Base-by-base conservation (phyloP, 2,329 filamentous ascomycete genomes). In the Ophioceras dolichostomum region DNA sequence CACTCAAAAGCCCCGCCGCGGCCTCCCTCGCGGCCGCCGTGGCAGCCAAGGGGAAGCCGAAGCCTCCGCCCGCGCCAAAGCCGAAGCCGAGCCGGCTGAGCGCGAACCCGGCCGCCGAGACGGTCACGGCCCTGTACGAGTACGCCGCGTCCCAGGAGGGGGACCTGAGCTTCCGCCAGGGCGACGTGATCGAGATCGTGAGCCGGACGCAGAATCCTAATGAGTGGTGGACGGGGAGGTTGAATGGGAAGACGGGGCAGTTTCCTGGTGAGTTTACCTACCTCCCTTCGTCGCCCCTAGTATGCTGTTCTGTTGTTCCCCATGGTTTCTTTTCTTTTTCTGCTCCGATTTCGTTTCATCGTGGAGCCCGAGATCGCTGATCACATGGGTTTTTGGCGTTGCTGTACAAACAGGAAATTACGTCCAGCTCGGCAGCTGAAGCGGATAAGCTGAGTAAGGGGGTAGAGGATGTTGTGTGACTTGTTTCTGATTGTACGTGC, bases 61-160 rank as follows among this genome's bases (percentile, higher is more conserved):
- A 82, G 40, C 36, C 36, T 7, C 74, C 74, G 41, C 77, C 77
- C 38, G 83, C 86, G 31, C 73, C 73, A 6, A 76, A 76, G 46
- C 84, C 88, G 1, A 91, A 94, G 65, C 87, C 88, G 3, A 79
- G 72, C 32, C 69, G 77, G 38, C 65, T 96, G 33, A 79, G 70
- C 46, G 77, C 69, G 3, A 68, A 64, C 13, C 76, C 81, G 0
- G 62, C 67, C 0, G 71, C 73, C 0, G 88, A 95, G 58, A 88
- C 74, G 1, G 87, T 83, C 24, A 95, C 87, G 3, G 91, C 91
- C 7, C 61, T 98, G 43, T 98, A 95, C 59, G 91, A 96, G 54
- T 98, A 94, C 53, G 85, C 94, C 43, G 91, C 91, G 5, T 88
- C 96, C 56, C 88, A 89, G 1, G 87, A 94, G 45, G 88, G 88